Percentiles rank a stretch among this genome's conserved stretches.
These are phyloP conservation scores for Pueraria montana DNA, from an alignment of 306 rosid species.

Conservation along the genomic window DNA sequence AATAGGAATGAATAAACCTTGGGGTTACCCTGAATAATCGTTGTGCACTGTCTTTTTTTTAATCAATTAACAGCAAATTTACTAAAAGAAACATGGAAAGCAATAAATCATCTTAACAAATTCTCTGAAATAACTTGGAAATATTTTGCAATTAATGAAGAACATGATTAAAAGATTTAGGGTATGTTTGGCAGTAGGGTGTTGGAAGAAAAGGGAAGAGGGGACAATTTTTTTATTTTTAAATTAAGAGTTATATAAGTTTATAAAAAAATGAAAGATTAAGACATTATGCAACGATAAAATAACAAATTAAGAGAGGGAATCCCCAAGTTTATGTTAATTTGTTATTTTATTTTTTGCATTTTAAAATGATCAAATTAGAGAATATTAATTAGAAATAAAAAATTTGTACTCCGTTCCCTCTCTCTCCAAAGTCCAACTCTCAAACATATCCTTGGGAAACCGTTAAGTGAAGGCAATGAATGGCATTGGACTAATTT, in stretches of 20 bases:
- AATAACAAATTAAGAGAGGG: too few species aligned
- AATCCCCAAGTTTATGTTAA: too few species aligned
- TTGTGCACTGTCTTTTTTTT: neutral
- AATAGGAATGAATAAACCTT: conserved; percentile 44
- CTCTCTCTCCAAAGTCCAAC: neutral
- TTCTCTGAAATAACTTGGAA: conserved; percentile 6
- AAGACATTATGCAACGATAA: too few species aligned
- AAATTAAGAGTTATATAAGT: neutral
- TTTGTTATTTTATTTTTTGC: too few species aligned
- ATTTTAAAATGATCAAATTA: neutral
- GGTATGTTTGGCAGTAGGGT: neutral
- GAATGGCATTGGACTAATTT: conserved; percentile 9
- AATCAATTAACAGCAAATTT: conserved; percentile 17
- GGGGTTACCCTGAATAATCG: neutral
- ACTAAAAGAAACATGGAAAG: neutral
- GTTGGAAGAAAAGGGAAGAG: neutral
- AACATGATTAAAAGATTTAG: conserved; percentile 1
- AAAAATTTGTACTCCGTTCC: neutral
- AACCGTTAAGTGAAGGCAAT: neutral
- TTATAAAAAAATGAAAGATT: too few species aligned
- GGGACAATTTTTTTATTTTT: neutral
- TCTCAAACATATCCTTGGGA: neutral
- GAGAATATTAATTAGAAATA: neutral
- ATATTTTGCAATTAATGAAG: conserved; percentile 13
- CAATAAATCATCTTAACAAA: conserved; percentile 21